These are phyloP conservation scores for Cerioporus squamosus DNA, from an alignment of 1,284 basidiomycete species.

Conservation along the genomic window DNA sequence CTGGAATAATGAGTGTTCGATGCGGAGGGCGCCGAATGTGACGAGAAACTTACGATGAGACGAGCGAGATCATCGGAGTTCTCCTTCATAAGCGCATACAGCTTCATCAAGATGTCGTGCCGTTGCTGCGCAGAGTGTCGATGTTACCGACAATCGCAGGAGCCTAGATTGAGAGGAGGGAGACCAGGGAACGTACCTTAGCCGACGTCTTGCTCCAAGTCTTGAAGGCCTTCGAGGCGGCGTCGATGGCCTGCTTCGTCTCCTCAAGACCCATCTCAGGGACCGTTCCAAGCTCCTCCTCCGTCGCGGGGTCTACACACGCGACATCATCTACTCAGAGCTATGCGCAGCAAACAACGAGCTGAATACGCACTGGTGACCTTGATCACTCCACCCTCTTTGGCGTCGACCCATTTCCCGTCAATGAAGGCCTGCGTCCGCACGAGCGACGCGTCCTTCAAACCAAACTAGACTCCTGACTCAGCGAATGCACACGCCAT, in stretches of 20 bases:
- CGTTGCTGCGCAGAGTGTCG: slow-evolving; percentile 53
- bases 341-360: not conserved
- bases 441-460: slow-evolving; percentile 78
- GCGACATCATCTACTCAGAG: not conserved
- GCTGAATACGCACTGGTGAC: slow-evolving; percentile 68
- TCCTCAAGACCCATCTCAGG: slow-evolving; percentile 89
- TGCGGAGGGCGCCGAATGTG: too few species aligned
- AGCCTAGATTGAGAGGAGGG: too few species aligned
- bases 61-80: slow-evolving; percentile 82
- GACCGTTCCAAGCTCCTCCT: slow-evolving; percentile 77
- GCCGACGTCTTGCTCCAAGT: slow-evolving; percentile 83
- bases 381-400: slow-evolving; percentile 68
- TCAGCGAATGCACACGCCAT: not conserved
- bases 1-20: slow-evolving; percentile 41
- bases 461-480: slow-evolving; percentile 54
- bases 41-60: slow-evolving; percentile 67
- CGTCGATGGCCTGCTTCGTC: slow-evolving; percentile 79
- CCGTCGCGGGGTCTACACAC: slow-evolving; percentile 79
- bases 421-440: slow-evolving; percentile 79
- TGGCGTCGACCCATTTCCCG: slow-evolving; percentile 84
- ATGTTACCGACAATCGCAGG: not conserved
- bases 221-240: slow-evolving; percentile 78
- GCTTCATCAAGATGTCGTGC: slow-evolving; percentile 79
- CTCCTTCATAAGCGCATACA: slow-evolving; percentile 75
- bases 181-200: slow-evolving; percentile 54